These are phyloP conservation scores for Ophiostoma tasmaniense DNA, from an alignment of 2,329 filamentous ascomycete genomes.

Conservation along the genomic window DNA sequence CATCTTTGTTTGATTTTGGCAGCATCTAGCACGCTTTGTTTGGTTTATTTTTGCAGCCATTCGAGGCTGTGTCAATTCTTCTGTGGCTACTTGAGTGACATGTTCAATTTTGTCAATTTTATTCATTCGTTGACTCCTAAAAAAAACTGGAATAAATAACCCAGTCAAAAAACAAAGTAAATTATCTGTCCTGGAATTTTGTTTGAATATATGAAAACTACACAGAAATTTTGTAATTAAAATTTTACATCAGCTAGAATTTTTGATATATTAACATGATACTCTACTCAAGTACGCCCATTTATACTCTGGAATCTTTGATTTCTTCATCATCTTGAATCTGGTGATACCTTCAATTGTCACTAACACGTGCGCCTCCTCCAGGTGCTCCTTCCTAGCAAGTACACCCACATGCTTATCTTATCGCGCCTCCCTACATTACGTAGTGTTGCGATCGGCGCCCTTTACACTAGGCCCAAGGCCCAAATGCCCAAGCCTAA, in stretches of 20 bases:
- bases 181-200: no score
- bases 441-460: slow-evolving; percentile 4
- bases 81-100: not conserved
- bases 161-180: no score
- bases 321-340: not conserved
- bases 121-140: no score
- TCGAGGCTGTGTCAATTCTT: not conserved
- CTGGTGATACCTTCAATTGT: not conserved
- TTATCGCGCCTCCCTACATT: slow-evolving; percentile 1
- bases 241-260: no score
- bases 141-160: no score
- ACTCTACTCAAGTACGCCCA: no score
- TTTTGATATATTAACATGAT: no score
- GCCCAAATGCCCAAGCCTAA: not conserved
- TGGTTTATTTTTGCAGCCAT: not conserved
- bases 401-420: not conserved
- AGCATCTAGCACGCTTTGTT: not conserved
- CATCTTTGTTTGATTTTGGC: not conserved
- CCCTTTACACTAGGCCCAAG: not conserved
- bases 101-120: not conserved
- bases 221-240: no score
- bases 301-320: not conserved
- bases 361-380: not conserved
- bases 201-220: no score
- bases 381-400: no score